These are phyloP conservation scores for Excoecaria agallocha DNA, from an alignment of 345 rosid species.

Conservation along the genomic window DNA sequence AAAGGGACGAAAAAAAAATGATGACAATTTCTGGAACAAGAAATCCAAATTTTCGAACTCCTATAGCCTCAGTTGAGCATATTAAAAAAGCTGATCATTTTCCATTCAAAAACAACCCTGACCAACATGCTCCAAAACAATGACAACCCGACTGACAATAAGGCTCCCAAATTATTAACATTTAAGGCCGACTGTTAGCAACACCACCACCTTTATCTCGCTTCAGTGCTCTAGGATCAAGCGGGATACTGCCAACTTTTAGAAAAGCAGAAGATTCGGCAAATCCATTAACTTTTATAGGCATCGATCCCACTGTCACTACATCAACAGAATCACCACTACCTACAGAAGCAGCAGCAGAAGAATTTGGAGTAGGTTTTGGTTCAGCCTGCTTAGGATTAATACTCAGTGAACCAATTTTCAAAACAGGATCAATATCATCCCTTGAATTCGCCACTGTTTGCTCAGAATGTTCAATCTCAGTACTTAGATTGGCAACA, in stretches of 20 bases:
- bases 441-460: slow-evolving; percentile 20
- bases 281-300: slow-evolving; percentile 62
- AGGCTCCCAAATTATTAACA: slow-evolving; percentile 7
- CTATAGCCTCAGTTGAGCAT: background rate
- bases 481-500: slow-evolving; percentile 15
- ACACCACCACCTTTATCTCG: slow-evolving; percentile 26
- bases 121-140: background rate
- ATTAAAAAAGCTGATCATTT: background rate
- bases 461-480: slow-evolving; percentile 13
- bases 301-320: slow-evolving; percentile 67
- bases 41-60: background rate
- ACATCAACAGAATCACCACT: slow-evolving; percentile 26
- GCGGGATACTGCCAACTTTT: slow-evolving; percentile 65
- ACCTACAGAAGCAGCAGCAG: slow-evolving; percentile 12
- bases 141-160: slow-evolving; percentile 4
- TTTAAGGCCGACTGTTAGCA: slow-evolving; percentile 21
- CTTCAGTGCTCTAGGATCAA: slow-evolving; percentile 48
- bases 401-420: slow-evolving; percentile 36
- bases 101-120: slow-evolving; percentile 5
- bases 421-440: slow-evolving; percentile 23
- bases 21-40: background rate
- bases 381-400: slow-evolving; percentile 31
- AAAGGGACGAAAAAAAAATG: background rate
- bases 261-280: slow-evolving; percentile 40
- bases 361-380: slow-evolving; percentile 6